Evolutionary conservation across 1,284 basidiomycete genomes (phyloP).

Genomic region (Boletus austroedulis): DNA sequence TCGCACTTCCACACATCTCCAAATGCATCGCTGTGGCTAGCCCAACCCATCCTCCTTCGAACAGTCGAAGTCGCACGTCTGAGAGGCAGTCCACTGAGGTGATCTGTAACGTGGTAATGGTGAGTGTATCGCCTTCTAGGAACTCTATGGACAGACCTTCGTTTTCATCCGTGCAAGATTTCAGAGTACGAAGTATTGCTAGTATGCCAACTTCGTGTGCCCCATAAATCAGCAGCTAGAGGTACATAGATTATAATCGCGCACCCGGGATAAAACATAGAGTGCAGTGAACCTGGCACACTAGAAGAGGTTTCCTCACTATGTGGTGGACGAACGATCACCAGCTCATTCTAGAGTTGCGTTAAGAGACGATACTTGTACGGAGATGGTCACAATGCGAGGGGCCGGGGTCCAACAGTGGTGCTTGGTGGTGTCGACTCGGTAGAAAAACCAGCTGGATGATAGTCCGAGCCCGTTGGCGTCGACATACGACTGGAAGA

Average conservation of each 20-base stretch:
- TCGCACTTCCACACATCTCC: constrained; percentile 33
- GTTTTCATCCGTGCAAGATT: constrained; percentile 2
- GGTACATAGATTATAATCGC: no score
- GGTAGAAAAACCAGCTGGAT: constrained; percentile 15
- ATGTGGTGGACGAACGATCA: background rate
- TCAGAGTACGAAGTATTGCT: constrained; percentile 19
- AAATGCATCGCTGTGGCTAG: constrained; percentile 15
- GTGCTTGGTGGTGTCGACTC: constrained; percentile 12
- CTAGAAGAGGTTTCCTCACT: constrained; percentile 14
- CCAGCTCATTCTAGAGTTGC: background rate
- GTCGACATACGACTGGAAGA: background rate
- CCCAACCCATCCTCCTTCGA: constrained; percentile 11
- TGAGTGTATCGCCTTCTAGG: background rate
- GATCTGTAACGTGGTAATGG: constrained; percentile 6
- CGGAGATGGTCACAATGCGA: background rate
- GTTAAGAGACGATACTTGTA: background rate
- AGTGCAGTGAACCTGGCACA: background rate
- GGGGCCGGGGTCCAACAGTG: constrained; percentile 16
- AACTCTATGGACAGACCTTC: constrained; percentile 14
- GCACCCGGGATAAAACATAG: constrained; percentile 15
- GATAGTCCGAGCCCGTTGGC: constrained; percentile 4
- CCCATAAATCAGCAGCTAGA: constrained; percentile 5
- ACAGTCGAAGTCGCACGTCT: constrained; percentile 4
- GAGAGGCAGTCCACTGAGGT: constrained; percentile 12
- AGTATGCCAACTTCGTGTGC: constrained; percentile 11